Evolutionary conservation across 805 yeast genomes (phyloP).

Genomic region (Kodamaea neixiangensis): DNA sequence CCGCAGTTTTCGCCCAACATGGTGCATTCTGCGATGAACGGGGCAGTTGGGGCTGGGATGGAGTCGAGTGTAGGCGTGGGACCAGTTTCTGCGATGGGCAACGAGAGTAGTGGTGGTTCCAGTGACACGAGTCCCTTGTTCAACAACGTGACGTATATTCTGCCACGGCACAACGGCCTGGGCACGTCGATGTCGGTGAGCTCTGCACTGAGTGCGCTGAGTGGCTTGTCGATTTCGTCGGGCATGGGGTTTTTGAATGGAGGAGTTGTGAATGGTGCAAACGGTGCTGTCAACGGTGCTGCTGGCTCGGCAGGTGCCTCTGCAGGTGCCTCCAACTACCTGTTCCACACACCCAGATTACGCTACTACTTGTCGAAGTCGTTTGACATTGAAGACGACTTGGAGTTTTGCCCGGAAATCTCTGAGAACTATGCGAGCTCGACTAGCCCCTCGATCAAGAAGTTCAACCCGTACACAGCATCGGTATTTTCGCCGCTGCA

Average conservation of each 20-base stretch:
- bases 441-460: slow-evolving; percentile 41
- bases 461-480: slow-evolving; percentile 70
- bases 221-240: slow-evolving; percentile 2
- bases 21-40: slow-evolving; percentile 18
- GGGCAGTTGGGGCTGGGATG: not conserved
- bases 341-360: slow-evolving; percentile 51
- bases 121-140: slow-evolving; percentile 30
- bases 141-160: slow-evolving; percentile 26
- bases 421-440: slow-evolving; percentile 29
- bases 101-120: slow-evolving; percentile 5
- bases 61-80: not conserved
- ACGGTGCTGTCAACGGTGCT: not conserved
- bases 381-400: slow-evolving; percentile 62
- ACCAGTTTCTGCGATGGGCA: not conserved
- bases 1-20: slow-evolving; percentile 36
- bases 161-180: slow-evolving; percentile 16
- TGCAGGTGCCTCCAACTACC: slow-evolving; percentile 25
- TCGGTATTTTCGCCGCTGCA: slow-evolving; percentile 60
- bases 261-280: too few relatives aligned
- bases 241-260: not conserved
- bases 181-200: slow-evolving; percentile 9
- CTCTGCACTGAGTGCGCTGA: slow-evolving; percentile 4
- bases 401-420: slow-evolving; percentile 66
- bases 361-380: slow-evolving; percentile 60
- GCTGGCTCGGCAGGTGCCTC: slow-evolving; percentile 6